Percentiles rank a stretch among this genome's conserved stretches.
phyloP scores from a whole-genome alignment of 2,329 filamentous ascomycete species.

The Didymella sp. region DNA sequence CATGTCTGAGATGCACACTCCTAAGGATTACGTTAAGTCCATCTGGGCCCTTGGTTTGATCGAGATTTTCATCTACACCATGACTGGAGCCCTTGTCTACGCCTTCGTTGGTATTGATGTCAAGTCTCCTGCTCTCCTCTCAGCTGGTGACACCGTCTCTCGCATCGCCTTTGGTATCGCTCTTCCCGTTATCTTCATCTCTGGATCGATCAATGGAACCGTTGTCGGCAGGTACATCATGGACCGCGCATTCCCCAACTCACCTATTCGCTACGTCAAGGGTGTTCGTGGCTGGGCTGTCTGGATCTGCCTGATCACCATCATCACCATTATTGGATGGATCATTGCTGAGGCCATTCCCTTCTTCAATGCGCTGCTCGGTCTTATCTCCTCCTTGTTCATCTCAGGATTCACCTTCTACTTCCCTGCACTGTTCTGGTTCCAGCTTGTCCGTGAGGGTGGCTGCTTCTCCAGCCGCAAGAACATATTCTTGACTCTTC shows the following conservation, averaged over 20 bases:
- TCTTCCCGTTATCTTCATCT: constrained; percentile 74
- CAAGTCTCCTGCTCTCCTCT: constrained; percentile 69
- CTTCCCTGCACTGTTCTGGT: constrained; percentile 52
- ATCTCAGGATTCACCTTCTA: constrained; percentile 71
- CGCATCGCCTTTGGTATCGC: constrained; percentile 76
- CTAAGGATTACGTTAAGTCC: constrained; percentile 66
- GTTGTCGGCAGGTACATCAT: constrained; percentile 70
- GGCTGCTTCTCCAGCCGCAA: constrained; percentile 49
- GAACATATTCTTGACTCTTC: constrained; percentile 42
- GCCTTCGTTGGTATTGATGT: constrained; percentile 69
- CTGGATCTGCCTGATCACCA: constrained; percentile 66
- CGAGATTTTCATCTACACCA: constrained; percentile 67
- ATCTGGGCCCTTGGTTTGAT: constrained; percentile 64
- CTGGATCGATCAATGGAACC: constrained; percentile 73
- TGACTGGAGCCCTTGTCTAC: constrained; percentile 74
- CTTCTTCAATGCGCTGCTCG: constrained; percentile 73
- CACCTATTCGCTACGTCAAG: constrained; percentile 54
- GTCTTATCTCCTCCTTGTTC: constrained; percentile 67
- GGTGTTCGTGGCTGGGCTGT: constrained; percentile 51
- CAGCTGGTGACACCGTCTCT: constrained; percentile 63
- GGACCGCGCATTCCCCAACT: constrained; percentile 68
- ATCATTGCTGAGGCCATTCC: constrained; percentile 75
- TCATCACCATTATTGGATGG: constrained; percentile 69
- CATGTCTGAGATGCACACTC: constrained; percentile 70
- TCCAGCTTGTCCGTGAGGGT: constrained; percentile 50